phyloP scores from a whole-genome alignment of 441 rosid genomes.

The Gossypium lobatum region DNA sequence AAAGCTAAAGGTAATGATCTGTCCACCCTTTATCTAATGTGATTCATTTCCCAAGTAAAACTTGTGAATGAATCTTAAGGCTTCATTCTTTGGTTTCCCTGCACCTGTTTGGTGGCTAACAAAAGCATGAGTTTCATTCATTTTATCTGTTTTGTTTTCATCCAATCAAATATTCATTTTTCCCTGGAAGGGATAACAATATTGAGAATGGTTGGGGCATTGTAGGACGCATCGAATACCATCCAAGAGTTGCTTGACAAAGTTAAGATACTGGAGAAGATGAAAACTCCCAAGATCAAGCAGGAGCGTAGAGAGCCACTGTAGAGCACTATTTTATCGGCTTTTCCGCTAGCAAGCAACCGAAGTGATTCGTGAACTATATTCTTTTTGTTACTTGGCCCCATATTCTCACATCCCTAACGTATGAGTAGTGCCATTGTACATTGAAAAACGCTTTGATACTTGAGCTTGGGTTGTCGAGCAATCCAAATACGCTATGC shows the following conservation, averaged over 20 bases:
- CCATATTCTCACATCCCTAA: background rate
- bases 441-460: too few species aligned
- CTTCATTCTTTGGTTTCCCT: background rate
- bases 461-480: too few species aligned
- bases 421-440: too few species aligned
- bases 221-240: constrained; percentile 52
- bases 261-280: constrained; percentile 43
- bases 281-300: constrained; percentile 22
- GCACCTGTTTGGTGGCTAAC: background rate
- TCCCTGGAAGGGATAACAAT: background rate
- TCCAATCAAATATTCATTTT: background rate
- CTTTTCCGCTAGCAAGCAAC: background rate
- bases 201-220: background rate
- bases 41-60: too few species aligned
- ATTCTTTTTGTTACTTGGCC: background rate
- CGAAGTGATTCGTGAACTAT: background rate
- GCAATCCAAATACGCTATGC: too few species aligned
- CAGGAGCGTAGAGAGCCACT: background rate
- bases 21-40: background rate
- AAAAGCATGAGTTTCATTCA: background rate
- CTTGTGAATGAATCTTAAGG: background rate
- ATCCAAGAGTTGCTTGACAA: constrained; percentile 45
- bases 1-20: constrained; percentile 43
- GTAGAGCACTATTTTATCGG: background rate
- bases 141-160: background rate